These are phyloP conservation scores for Betula pendula DNA, from an alignment of 306 rosid genomes.

Conservation along the genomic window DNA sequence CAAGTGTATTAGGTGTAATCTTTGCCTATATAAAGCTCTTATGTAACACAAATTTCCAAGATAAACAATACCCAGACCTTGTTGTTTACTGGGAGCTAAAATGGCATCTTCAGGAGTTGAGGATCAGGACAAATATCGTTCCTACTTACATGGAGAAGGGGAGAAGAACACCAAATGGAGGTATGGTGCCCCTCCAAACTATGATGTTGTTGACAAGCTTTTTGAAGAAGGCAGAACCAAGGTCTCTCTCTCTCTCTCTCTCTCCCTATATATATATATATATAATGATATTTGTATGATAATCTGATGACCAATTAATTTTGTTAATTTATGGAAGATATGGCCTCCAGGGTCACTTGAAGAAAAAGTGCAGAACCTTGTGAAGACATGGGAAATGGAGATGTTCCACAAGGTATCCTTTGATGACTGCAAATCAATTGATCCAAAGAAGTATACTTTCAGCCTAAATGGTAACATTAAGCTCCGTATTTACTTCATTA, in stretches of 20 bases:
- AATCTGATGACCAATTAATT: background rate
- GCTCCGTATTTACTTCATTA: background rate
- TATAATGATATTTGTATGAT: background rate
- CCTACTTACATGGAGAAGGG: slow-evolving; percentile 40
- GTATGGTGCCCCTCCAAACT: slow-evolving; percentile 57
- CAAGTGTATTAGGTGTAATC: background rate
- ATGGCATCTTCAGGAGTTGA: slow-evolving; percentile 33
- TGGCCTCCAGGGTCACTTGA: slow-evolving; percentile 72
- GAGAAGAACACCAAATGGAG: slow-evolving; percentile 64
- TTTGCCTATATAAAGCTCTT: background rate
- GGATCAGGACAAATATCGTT: slow-evolving; percentile 50
- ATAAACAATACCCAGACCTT: background rate
- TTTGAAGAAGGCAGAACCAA: slow-evolving; percentile 68
- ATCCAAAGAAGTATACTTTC: slow-evolving; percentile 46
- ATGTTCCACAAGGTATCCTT: slow-evolving; percentile 37
- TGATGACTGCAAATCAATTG: slow-evolving; percentile 39
- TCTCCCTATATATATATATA: too few species aligned
- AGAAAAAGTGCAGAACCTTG: slow-evolving; percentile 55
- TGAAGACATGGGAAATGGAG: slow-evolving; percentile 73
- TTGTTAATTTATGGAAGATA: slow-evolving; percentile 31
- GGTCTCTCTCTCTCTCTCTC: slow-evolving; percentile 18
- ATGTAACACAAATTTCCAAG: background rate
- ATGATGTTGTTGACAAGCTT: slow-evolving; percentile 57
- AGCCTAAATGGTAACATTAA: slow-evolving; percentile 53
- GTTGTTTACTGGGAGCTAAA: background rate